Percentiles rank a stretch among this genome's conserved stretches.
Conservation (phyloP, 345 rosid genomes). For the Luvunga scandens region DNA sequence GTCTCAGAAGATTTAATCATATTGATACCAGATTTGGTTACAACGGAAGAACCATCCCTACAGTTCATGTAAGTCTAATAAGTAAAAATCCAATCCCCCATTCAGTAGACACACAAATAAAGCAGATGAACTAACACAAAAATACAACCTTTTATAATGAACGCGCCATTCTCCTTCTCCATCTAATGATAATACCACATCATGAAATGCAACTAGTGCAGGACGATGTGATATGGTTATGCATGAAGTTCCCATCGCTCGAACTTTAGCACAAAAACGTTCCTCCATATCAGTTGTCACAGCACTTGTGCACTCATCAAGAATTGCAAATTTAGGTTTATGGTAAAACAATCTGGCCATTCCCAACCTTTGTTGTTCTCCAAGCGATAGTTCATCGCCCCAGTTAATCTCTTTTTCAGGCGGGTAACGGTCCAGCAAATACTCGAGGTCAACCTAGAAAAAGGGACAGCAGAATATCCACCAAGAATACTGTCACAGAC, state of each 20-base stretch:
- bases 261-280: constrained; percentile 92
- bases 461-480: constrained; percentile 12
- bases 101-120: constrained; percentile 1
- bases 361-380: constrained; percentile 98
- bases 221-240: constrained; percentile 99
- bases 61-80: constrained; percentile 18
- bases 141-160: constrained; percentile 70
- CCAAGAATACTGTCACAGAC: constrained; percentile 14
- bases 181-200: constrained; percentile 85
- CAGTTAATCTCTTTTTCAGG: constrained; percentile 87
- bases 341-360: constrained; percentile 98
- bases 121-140: constrained; percentile 16
- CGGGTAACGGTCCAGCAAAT: constrained; percentile 88
- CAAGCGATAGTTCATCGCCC: constrained; percentile 97
- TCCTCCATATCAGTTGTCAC: constrained; percentile 99
- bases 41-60: constrained; percentile 65
- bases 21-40: constrained; percentile 45
- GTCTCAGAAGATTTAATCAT: constrained; percentile 46
- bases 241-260: constrained; percentile 99
- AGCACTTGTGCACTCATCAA: constrained; percentile 99
- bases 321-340: constrained; percentile 99
- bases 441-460: constrained; percentile 87
- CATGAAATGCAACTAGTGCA: constrained; percentile 97
- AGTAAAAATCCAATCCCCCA: constrained; percentile 10
- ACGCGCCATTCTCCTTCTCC: constrained; percentile 98